Evolutionary conservation across 768 basidiomycete genomes (phyloP), one percentile per base, ranked within the genome.

Genomic region (Podaxis rugospora): DNA sequence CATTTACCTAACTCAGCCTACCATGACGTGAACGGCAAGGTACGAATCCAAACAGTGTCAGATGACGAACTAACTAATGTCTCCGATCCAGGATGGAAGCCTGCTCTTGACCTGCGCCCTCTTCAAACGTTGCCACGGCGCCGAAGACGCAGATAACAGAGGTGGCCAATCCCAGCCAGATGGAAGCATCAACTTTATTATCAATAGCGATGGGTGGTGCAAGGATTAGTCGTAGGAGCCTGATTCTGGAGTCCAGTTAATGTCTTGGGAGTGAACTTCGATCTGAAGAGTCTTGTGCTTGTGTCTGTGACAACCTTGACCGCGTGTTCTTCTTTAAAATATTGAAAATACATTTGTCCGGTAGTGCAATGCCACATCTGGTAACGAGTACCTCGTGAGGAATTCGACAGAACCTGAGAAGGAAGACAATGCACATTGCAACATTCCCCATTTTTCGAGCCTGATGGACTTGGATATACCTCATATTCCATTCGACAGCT

Each of bases 11-110:
- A 51, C 32, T 36, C 47, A 79, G 79, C 69, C 37, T 81, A 79
- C 62, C 73, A 79, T 65, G 80, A 81, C 63, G 76, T 79, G 62
- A 77, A 80, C 65, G 80, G 75, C 55, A 80, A 79, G 70, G 76
- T 75, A 55, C 44, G 35, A 4, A 49, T n/a, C 42, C 6, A 16
- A 21, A 27, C 6, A 3, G 2, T 7, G 32, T 5, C 54, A 51
- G 51, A 6, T 52, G 13, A 18, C 21, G 18, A 57, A 40, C 54
- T 49, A 40, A 47, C 37, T 51, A 49, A 62, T 62, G 50, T 61
- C 49, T 21, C 23, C 32, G 51, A 51, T 47, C 10, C 55, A 77
- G 72, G 73, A 72, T 53, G 78, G 78, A 61, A 79, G 78, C 71
- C 69, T 76, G 23, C 71, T 74, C 49, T 68, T 81, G 28, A 78